A percentile compares a stretch with the other conserved stretches of the same genome.
Evolutionary conservation across 305 asterid genomes (phyloP).

Genomic region (Fraxinus latifolia): DNA sequence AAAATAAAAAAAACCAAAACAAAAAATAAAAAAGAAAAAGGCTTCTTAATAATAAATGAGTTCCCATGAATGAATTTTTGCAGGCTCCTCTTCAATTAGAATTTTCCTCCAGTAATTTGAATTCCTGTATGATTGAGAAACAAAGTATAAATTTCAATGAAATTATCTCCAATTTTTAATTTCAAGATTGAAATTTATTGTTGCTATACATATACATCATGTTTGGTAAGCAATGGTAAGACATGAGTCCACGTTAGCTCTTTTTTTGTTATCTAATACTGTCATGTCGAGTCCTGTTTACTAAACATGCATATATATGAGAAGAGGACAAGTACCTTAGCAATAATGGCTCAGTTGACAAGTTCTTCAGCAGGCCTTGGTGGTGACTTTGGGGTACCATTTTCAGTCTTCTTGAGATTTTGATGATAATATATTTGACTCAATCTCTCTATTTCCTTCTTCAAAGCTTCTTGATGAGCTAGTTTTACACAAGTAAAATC

Average conservation of each 20-base stretch:
- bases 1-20: neutral
- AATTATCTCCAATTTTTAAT: neutral
- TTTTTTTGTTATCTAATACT: neutral
- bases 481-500: neutral
- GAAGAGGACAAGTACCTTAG: neutral
- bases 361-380: slow-evolving; percentile 43
- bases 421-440: slow-evolving; percentile 72
- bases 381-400: slow-evolving; percentile 34
- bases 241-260: neutral
- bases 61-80: slow-evolving; percentile 27
- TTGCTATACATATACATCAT: neutral
- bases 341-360: slow-evolving; percentile 30
- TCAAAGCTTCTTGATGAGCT: slow-evolving; percentile 97
- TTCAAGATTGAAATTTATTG: neutral
- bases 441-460: slow-evolving; percentile 84
- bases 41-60: slow-evolving; percentile 24
- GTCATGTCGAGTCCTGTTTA: neutral
- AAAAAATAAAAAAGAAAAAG: neutral
- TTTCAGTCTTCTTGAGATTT: slow-evolving; percentile 63
- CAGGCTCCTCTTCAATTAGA: slow-evolving; percentile 27
- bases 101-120: neutral
- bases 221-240: neutral
- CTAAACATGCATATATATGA: neutral
- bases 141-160: neutral
- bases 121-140: slow-evolving; percentile 29